A percentile compares a stretch with the other conserved stretches of the same genome.
Conservation (phyloP, 192 early-diverging fungal species). For the Coemansia pectinata region DNA sequence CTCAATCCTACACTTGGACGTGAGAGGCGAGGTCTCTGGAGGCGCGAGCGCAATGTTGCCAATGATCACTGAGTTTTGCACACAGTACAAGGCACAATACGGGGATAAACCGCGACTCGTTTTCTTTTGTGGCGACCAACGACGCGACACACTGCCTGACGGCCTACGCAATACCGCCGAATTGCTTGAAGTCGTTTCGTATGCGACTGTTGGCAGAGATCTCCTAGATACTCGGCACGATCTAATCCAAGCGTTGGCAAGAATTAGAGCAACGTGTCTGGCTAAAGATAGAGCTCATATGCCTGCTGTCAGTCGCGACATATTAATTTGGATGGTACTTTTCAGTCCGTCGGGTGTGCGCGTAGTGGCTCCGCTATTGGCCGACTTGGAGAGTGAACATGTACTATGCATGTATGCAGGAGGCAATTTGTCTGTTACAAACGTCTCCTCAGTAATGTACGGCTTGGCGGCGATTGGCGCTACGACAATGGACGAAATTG, state of each 20-base stretch:
- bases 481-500: conserved; percentile 28
- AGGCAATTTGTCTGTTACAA: neutral
- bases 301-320: neutral
- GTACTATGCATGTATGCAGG: neutral
- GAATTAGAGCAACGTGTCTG: neutral
- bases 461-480: conserved; percentile 40
- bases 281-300: neutral
- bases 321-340: conserved; percentile 37
- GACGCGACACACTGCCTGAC: conserved; percentile 37
- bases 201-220: conserved; percentile 30
- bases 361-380: conserved; percentile 27
- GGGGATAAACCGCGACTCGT: conserved; percentile 7
- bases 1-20: conserved; percentile 10
- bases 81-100: neutral
- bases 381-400: neutral
- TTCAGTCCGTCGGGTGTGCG: conserved; percentile 53
- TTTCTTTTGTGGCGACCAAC: conserved; percentile 48
- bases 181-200: conserved; percentile 27
- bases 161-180: conserved; percentile 28
- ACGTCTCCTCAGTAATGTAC: neutral
- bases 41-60: conserved; percentile 31
- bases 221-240: neutral
- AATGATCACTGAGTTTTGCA: conserved; percentile 24
- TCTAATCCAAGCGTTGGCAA: conserved; percentile 13
- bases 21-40: conserved; percentile 28